Evolutionary conservation across 805 yeast genomes (phyloP).

Genomic region (Kodamaea leandrae): DNA sequence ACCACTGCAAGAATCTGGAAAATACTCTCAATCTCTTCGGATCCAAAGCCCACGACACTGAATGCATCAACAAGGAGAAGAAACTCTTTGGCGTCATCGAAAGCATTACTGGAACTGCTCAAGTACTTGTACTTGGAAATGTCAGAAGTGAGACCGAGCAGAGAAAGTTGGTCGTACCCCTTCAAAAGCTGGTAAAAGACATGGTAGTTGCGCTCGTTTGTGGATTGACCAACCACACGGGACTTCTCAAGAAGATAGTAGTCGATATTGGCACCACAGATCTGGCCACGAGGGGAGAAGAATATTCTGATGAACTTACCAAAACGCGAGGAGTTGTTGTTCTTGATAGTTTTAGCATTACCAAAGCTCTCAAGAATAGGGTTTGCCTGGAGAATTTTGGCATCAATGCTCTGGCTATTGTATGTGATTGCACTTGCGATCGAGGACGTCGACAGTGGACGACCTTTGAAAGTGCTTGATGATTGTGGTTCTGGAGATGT

Average conservation of each 20-base stretch:
- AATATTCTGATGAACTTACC: slow-evolving; percentile 93
- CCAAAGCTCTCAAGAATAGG: slow-evolving; percentile 97
- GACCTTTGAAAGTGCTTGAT: background rate
- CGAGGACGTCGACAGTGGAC: slow-evolving; percentile 8
- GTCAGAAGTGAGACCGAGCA: slow-evolving; percentile 43
- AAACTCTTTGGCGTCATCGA: slow-evolving; percentile 71
- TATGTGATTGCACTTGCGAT: slow-evolving; percentile 4
- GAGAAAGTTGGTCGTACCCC: slow-evolving; percentile 56
- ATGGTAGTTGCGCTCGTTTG: slow-evolving; percentile 86
- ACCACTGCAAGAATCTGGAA: slow-evolving; percentile 71
- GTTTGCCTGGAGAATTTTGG: slow-evolving; percentile 86
- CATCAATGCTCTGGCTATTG: slow-evolving; percentile 58
- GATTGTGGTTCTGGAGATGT: slow-evolving; percentile 6
- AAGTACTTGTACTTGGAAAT: slow-evolving; percentile 53
- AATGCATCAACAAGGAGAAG: slow-evolving; percentile 62
- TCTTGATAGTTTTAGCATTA: slow-evolving; percentile 91
- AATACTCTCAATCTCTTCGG: slow-evolving; percentile 53
- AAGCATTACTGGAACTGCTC: slow-evolving; percentile 56
- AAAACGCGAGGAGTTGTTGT: slow-evolving; percentile 92
- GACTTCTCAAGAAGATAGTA: slow-evolving; percentile 94
- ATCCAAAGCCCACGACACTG: slow-evolving; percentile 65
- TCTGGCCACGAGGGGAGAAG: slow-evolving; percentile 59
- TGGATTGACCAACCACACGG: slow-evolving; percentile 76
- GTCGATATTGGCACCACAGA: slow-evolving; percentile 88
- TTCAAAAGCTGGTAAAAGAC: slow-evolving; percentile 82